Evolutionary conservation across 176 grass and related monocot species (phyloP).

Genomic region (Cenchrus purpureus): DNA sequence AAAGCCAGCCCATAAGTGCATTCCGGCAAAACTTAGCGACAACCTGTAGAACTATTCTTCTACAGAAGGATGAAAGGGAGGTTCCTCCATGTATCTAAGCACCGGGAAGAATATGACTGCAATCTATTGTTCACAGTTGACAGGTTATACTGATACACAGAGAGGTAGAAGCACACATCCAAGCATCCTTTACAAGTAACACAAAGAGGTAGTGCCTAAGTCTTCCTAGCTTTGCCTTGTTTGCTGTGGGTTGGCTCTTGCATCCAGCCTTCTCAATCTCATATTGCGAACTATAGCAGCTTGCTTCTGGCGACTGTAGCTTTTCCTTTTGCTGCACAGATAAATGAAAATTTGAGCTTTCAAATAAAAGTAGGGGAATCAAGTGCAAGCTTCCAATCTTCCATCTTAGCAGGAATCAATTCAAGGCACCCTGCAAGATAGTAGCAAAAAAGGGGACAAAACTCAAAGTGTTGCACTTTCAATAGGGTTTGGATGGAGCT

Average conservation of each 20-base stretch:
- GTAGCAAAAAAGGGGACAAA: constrained; percentile 14
- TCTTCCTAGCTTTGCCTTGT: constrained; percentile 35
- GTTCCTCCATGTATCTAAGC: constrained; percentile 21
- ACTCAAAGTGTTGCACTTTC: background rate
- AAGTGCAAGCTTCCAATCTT: constrained; percentile 18
- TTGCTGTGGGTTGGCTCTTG: constrained; percentile 47
- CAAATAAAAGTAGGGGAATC: background rate
- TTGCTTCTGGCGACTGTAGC: constrained; percentile 65
- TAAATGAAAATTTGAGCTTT: constrained; percentile 15
- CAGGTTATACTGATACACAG: constrained; percentile 36
- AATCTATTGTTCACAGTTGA: constrained; percentile 42
- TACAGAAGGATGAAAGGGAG: constrained; percentile 12
- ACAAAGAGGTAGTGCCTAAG: constrained; percentile 29
- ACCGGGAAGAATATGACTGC: background rate
- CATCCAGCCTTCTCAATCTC: constrained; percentile 55
- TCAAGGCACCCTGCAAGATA: constrained; percentile 18
- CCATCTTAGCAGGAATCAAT: constrained; percentile 3
- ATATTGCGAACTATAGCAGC: constrained; percentile 56
- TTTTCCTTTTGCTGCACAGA: constrained; percentile 83
- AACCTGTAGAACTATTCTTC: constrained; percentile 25
- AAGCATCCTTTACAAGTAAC: constrained; percentile 23
- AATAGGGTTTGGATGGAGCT: too few species aligned
- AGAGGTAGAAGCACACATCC: constrained; percentile 30
- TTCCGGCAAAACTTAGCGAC: background rate
- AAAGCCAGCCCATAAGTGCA: constrained; percentile 21